Conservation (phyloP, 1,139 yeast species). For the Yamadazyma diddensiae region DNA sequence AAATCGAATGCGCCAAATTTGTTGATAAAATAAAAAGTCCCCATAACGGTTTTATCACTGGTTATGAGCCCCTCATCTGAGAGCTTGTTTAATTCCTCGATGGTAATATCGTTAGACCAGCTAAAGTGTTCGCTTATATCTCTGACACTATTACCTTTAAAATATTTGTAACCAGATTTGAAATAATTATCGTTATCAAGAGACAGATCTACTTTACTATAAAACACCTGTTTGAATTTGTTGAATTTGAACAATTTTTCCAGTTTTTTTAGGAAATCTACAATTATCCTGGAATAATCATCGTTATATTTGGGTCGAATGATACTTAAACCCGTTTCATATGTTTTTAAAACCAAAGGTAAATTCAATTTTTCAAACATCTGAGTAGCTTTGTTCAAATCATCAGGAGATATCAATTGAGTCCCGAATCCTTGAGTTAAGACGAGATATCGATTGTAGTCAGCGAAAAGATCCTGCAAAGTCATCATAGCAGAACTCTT, state of each 20-base stretch:
- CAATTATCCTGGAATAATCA: conserved; percentile 24
- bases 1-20: conserved; percentile 18
- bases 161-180: conserved; percentile 21
- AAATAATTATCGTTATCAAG: conserved; percentile 25
- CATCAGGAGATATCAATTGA: conserved; percentile 29
- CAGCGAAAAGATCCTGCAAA: conserved; percentile 41
- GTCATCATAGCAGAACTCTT: conserved; percentile 39
- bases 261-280: conserved; percentile 21
- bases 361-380: conserved; percentile 29
- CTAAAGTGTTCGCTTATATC: conserved; percentile 37
- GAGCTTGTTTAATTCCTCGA: conserved; percentile 64
- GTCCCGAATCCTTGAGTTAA: conserved; percentile 42
- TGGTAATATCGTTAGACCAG: conserved; percentile 71
- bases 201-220: conserved; percentile 7
- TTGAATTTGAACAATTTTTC: conserved; percentile 26
- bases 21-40: conserved; percentile 46
- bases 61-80: conserved; percentile 56
- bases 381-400: conserved; percentile 30
- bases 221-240: conserved; percentile 22
- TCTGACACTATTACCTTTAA: conserved; percentile 36
- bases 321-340: conserved; percentile 37
- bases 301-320: conserved; percentile 22
- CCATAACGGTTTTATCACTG: conserved; percentile 65
- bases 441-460: conserved; percentile 38
- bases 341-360: conserved; percentile 31